Evolutionary conservation across 805 yeast species (phyloP), one percentile per base, ranked within the genome.

Genomic region (Schwanniomyces polymorphus): DNA sequence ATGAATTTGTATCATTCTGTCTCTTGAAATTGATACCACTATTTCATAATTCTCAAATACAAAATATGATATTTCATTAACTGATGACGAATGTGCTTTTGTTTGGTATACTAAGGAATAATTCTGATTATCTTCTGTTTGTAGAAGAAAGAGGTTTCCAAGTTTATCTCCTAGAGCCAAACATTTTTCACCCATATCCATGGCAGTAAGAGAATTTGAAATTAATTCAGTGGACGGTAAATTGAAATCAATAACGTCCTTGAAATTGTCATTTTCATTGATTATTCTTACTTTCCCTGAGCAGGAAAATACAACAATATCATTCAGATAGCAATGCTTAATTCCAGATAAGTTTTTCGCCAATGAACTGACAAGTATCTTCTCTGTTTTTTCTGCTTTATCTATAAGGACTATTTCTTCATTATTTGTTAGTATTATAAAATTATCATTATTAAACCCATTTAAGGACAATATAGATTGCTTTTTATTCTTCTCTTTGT

Each of bases 1-100:
- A 48, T 80, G 80, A 0, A 84, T 57, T 57, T 84, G 89, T 27
- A 84, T 75, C 71, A 83, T 84, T 43, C 89, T 58, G 57, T 84
- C 89, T 37, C 88, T 63, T 1, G 86, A 79, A 25, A 78, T 76
- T 34, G 81, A 74, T 16, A 74, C 72, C 4, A 77, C 55, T 41
- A 76, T 68, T 31, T 64, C 56, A n/a, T 29, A 23, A 0, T 51
- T 49, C 0, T 51, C 64, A 4, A 65, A 46, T 38, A 60, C 56
- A 46, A 78, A 76, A 43, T 60, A 65, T 1, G 60, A 45, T 1
- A 80, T 55, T 38, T 76, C 82, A 48, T 78, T 81, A 12, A 81
- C 61, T 9, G 78, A 63, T 7, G 82, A 78, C 21, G 80, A 77
- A 52, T 82, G 85, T 0, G 82, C 81, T 38, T 76, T 73, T 0